These are phyloP conservation scores for Aspergillus nanangensis DNA, from an alignment of 495 filamentous ascomycete species.

Conservation along the genomic window DNA sequence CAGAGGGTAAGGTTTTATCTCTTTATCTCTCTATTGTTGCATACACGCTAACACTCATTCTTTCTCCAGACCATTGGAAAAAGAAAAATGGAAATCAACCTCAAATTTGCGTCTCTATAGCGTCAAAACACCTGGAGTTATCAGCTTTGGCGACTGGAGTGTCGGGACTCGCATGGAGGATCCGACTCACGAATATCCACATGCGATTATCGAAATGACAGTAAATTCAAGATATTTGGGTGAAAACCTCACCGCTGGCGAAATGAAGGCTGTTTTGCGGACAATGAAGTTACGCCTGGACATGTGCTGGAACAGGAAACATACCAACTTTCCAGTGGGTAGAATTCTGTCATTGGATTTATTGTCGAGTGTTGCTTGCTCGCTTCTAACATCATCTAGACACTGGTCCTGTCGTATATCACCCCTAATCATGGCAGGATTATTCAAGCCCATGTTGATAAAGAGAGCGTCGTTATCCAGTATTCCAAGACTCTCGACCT, in stretches of 20 bases:
- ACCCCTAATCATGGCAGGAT: conserved; percentile 4
- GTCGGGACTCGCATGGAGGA: conserved; percentile 2
- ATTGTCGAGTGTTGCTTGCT: too few species aligned
- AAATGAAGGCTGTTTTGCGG: conserved; percentile 9
- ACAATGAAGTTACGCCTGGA: conserved; percentile 7
- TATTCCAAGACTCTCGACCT: neutral
- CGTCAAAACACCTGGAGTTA: too few species aligned
- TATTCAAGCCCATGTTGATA: conserved; percentile 11
- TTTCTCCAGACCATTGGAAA: too few species aligned
- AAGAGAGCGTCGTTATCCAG: conserved; percentile 8
- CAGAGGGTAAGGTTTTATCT: too few species aligned
- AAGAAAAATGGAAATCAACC: too few species aligned
- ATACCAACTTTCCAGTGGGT: conserved; percentile 7
- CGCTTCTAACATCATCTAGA: neutral
- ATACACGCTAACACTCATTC: too few species aligned
- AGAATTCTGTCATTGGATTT: too few species aligned
- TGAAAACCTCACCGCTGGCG: neutral
- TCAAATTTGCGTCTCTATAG: too few species aligned
- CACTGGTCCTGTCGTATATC: conserved; percentile 11
- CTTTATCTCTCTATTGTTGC: too few species aligned
- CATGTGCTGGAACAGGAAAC: neutral
- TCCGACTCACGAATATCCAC: neutral
- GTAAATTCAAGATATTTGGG: neutral
- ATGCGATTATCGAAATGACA: neutral
- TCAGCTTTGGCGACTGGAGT: too few species aligned